phyloP scores from a whole-genome alignment of 352 stramenopile genomes.

The Plasmopara viticola region DNA sequence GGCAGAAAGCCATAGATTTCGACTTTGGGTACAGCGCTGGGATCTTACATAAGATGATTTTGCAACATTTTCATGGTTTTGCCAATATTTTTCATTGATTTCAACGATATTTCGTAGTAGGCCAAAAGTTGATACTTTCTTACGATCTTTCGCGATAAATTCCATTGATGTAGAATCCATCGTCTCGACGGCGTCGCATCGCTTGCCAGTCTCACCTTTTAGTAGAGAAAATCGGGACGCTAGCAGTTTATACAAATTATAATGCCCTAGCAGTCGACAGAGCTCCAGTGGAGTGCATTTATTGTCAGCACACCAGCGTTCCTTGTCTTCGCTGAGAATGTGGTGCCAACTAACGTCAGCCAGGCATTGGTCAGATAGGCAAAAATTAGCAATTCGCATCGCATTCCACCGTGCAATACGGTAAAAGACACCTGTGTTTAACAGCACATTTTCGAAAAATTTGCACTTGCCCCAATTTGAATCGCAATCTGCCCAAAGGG shows the following conservation, averaged over 20 bases:
- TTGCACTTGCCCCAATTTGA: not conserved
- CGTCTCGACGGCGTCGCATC: not conserved
- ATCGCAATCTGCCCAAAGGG: not conserved
- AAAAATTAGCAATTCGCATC: constrained; percentile 14
- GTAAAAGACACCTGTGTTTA: constrained; percentile 11
- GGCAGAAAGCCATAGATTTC: constrained; percentile 12
- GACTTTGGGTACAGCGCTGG: not conserved
- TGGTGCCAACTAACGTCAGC: constrained; percentile 9
- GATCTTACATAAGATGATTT: constrained; percentile 2
- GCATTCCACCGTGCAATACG: constrained; percentile 34
- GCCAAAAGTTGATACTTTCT: not conserved
- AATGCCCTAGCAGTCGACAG: constrained; percentile 23
- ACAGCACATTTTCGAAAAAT: not conserved
- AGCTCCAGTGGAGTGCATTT: constrained; percentile 24
- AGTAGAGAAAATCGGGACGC: constrained; percentile 1
- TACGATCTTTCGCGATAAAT: no score
- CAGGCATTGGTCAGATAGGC: not conserved
- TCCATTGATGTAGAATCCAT: no score
- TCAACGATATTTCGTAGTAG: constrained; percentile 16
- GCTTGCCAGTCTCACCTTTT: not conserved
- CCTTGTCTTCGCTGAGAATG: constrained; percentile 1
- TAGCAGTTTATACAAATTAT: constrained; percentile 10
- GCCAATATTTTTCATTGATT: constrained; percentile 6
- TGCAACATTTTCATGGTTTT: not conserved
- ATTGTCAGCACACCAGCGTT: constrained; percentile 10